Evolutionary conservation across 352 stramenopile genomes (phyloP).

Genomic region (Globisporangium nagaii): DNA sequence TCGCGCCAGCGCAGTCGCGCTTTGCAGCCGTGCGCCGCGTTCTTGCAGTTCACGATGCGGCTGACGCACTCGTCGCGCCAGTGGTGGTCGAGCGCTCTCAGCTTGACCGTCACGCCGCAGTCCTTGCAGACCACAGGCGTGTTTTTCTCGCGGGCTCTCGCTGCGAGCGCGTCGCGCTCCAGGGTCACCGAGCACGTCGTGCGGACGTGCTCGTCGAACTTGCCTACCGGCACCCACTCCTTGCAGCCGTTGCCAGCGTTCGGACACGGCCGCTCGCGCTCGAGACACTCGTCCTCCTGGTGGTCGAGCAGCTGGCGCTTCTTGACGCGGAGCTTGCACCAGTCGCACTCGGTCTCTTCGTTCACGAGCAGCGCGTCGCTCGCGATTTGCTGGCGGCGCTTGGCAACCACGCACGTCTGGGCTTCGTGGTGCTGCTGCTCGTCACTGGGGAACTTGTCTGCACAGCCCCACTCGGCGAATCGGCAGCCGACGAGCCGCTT

Average conservation of each 20-base stretch:
- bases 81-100: slow-evolving; percentile 36
- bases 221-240: slow-evolving; percentile 66
- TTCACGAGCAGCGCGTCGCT: slow-evolving; percentile 42
- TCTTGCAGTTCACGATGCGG: slow-evolving; percentile 62
- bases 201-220: slow-evolving; percentile 43
- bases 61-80: slow-evolving; percentile 46
- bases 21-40: slow-evolving; percentile 56
- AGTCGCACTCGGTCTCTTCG: slow-evolving; percentile 51
- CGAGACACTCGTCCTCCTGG: slow-evolving; percentile 69
- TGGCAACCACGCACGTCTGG: slow-evolving; percentile 34
- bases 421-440: slow-evolving; percentile 37
- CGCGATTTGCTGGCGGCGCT: slow-evolving; percentile 30
- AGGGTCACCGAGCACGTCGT: slow-evolving; percentile 45
- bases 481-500: slow-evolving; percentile 44
- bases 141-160: slow-evolving; percentile 43
- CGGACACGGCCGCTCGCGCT: slow-evolving; percentile 63
- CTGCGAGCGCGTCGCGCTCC: slow-evolving; percentile 48
- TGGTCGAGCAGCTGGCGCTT: slow-evolving; percentile 68
- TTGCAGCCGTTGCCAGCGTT: slow-evolving; percentile 51
- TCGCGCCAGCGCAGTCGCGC: slow-evolving; percentile 56
- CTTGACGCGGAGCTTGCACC: slow-evolving; percentile 52
- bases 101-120: slow-evolving; percentile 34
- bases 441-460: slow-evolving; percentile 25
- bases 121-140: slow-evolving; percentile 34
- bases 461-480: slow-evolving; percentile 50